Percentiles rank a stretch among this genome's conserved stretches.
Conservation (phyloP, 2,329 filamentous ascomycete genomes). For the Cercospora beticola region DNA sequence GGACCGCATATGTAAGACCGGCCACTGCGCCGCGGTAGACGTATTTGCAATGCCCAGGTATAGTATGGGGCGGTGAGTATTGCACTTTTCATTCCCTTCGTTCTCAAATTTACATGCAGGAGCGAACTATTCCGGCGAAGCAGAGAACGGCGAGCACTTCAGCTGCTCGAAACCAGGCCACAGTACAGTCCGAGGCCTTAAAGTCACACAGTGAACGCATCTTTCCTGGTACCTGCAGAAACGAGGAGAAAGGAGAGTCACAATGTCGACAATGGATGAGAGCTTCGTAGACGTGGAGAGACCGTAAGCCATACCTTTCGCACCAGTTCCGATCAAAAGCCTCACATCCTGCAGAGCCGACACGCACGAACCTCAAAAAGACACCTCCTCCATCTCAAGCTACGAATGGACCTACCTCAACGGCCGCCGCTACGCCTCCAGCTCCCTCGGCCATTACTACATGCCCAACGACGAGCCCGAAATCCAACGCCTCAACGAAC, state of each 20-base stretch:
- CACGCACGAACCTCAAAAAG: neutral
- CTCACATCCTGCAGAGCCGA: neutral
- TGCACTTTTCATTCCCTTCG: neutral
- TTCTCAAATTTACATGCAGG: neutral
- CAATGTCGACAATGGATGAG: neutral
- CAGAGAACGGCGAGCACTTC: neutral
- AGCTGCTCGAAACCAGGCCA: neutral
- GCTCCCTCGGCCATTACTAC: slow-evolving; percentile 28
- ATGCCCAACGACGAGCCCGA: slow-evolving; percentile 31
- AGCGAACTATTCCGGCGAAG: neutral
- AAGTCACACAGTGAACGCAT: neutral
- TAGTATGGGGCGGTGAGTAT: neutral
- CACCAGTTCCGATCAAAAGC: too few relatives aligned
- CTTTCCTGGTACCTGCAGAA: neutral
- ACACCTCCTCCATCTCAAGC: neutral
- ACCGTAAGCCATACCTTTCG: slow-evolving; percentile 6
- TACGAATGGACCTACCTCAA: slow-evolving; percentile 26
- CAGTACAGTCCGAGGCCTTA: neutral
- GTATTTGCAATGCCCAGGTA: neutral
- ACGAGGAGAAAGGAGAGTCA: neutral
- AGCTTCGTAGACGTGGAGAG: slow-evolving; percentile 2
- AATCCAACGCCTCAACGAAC: slow-evolving; percentile 30
- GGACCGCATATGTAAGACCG: neutral
- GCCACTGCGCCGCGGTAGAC: neutral
- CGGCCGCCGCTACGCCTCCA: slow-evolving; percentile 29